Evolutionary conservation across 2,329 filamentous ascomycete species (phyloP), one percentile per base, ranked within the genome.

Genomic region (Mycosphaerella sp.): DNA sequence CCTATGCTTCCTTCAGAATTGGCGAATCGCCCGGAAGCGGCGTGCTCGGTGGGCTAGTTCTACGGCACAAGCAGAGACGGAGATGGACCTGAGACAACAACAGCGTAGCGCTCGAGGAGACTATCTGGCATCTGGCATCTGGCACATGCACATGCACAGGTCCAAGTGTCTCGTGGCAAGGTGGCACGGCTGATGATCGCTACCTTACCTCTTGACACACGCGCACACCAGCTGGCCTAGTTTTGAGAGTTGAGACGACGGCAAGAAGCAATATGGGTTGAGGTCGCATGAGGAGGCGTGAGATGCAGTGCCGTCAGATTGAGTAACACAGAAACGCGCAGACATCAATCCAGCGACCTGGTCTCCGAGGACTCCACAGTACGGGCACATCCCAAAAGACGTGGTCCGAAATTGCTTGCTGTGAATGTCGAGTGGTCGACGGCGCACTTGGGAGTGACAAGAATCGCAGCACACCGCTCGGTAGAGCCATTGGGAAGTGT

Each of bases 271-370:
- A 25, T 2, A 14, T 32, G 41, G 32, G 2, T 18, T 28, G 41
- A 16, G 41, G 8, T 34, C 41, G 27, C 41, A 32, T 44, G 43
- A 37, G n/a, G 21, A 25, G 21, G 21, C 18, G 43, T 45, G 34
- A 37, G 16, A 45, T 45, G 43, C 43, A 37, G 43, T 45, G 43
- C 43, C 17, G 43, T 37, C 43, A 35, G 43, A 17, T 30, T 37
- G 34, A 37, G 43, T 27, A 27, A 21, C 43, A 36, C 34, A 34
- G 39, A 14, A 34, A 34, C 10, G 10, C 30, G 13, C 30, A 34
- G 30, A 34, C 30, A 34, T n/a, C 30, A 8, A 34, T 8, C 30
- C 7, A 34, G 30, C 30, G 30, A 44, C 28, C 41, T 44, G 32
- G 32, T 34, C 34, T 25, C 12, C 21, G 30, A 44, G 28, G 32